These are phyloP conservation scores for Pseudogymnoascus sp. DNA, from an alignment of 2,329 filamentous ascomycete genomes.

Conservation along the genomic window DNA sequence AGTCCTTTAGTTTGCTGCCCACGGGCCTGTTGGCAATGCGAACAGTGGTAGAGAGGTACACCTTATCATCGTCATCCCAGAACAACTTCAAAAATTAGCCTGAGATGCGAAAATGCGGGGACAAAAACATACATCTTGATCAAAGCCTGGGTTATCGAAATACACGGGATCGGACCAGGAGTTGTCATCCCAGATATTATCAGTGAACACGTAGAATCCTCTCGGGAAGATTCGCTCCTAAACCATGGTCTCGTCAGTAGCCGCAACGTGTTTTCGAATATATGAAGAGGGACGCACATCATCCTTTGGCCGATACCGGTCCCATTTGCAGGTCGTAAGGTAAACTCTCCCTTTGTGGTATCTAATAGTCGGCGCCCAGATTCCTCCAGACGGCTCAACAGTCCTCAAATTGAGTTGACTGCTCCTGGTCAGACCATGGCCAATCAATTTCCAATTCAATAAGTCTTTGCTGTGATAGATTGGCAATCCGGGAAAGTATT, in stretches of 20 bases:
- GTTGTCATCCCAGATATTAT: constrained; percentile 38
- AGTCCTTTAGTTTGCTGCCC: constrained; percentile 40
- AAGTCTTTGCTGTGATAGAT: constrained; percentile 52
- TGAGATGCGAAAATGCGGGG: background rate
- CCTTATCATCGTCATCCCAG: constrained; percentile 43
- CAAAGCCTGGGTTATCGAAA: constrained; percentile 47
- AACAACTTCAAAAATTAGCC: constrained; percentile 29
- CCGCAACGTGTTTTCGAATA: background rate
- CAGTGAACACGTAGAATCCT: constrained; percentile 39
- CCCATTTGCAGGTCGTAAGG: constrained; percentile 39
- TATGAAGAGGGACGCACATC: constrained; percentile 37
- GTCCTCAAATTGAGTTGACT: constrained; percentile 46
- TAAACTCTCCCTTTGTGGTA: constrained; percentile 40
- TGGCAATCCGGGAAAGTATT: constrained; percentile 54
- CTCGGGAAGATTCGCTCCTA: constrained; percentile 19
- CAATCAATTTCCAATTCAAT: constrained; percentile 45
- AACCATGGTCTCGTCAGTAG: background rate
- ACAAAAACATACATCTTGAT: constrained; percentile 42
- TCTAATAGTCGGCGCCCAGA: constrained; percentile 42
- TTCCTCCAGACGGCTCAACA: constrained; percentile 43
- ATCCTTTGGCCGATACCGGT: constrained; percentile 35
- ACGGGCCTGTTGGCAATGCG: constrained; percentile 28
- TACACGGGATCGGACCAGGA: constrained; percentile 48
- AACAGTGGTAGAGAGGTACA: constrained; percentile 39
- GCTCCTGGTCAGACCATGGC: constrained; percentile 43